These are phyloP conservation scores for Phialophora macrospora DNA, from an alignment of 2,329 filamentous ascomycete genomes.

Conservation along the genomic window DNA sequence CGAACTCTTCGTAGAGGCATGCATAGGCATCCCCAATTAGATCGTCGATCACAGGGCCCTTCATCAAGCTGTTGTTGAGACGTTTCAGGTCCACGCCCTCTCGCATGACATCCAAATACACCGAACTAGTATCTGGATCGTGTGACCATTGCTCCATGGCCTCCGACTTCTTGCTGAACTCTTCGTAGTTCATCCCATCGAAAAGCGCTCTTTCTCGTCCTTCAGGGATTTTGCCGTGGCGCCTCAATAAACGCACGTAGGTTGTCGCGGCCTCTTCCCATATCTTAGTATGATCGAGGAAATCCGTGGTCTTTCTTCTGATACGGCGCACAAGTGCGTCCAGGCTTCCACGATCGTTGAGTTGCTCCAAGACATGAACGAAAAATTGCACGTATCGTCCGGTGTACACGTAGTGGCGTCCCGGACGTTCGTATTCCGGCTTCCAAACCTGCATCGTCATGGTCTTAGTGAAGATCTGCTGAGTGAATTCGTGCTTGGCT, in stretches of 20 bases:
- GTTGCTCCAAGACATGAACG: slow-evolving; percentile 71
- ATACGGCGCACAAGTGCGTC: slow-evolving; percentile 79
- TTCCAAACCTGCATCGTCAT: slow-evolving; percentile 96
- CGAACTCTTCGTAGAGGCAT: slow-evolving; percentile 71
- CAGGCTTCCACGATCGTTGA: slow-evolving; percentile 75
- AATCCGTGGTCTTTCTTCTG: slow-evolving; percentile 78
- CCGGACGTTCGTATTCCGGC: slow-evolving; percentile 81
- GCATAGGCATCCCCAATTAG: slow-evolving; percentile 91
- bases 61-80: slow-evolving; percentile 86
- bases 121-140: slow-evolving; percentile 52
- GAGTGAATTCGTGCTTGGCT: slow-evolving; percentile 78
- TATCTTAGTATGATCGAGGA: slow-evolving; percentile 65
- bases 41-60: slow-evolving; percentile 83
- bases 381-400: slow-evolving; percentile 85
- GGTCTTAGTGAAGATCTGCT: slow-evolving; percentile 89
- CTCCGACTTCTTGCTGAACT: slow-evolving; percentile 64
- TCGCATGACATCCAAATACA: slow-evolving; percentile 65
- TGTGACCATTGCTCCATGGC: slow-evolving; percentile 65
- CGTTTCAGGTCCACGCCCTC: slow-evolving; percentile 73
- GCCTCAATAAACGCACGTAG: slow-evolving; percentile 65
- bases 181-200: slow-evolving; percentile 66
- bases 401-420: slow-evolving; percentile 90
- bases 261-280: slow-evolving; percentile 66
- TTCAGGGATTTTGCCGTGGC: slow-evolving; percentile 61
- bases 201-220: slow-evolving; percentile 69